phyloP scores from a whole-genome alignment of 2,329 filamentous ascomycete species.

The Thelonectria discophora region DNA sequence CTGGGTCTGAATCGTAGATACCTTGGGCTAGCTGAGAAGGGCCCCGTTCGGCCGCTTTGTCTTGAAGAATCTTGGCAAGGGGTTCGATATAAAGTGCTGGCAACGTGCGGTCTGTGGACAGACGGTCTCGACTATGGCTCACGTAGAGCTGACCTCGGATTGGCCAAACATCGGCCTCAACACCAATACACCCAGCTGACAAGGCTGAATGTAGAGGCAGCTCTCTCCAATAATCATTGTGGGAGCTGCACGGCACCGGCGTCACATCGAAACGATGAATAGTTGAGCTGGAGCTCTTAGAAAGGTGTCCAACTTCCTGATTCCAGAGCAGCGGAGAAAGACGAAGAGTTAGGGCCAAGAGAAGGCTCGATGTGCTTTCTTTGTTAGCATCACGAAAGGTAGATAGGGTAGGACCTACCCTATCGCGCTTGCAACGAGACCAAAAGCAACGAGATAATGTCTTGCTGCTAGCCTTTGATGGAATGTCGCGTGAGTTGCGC shows the following conservation, averaged over 20 bases:
- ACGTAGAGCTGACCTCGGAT: slow-evolving; percentile 65
- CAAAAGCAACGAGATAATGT: background rate
- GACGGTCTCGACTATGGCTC: slow-evolving; percentile 66
- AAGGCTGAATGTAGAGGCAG: slow-evolving; percentile 71
- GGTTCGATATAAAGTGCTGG: slow-evolving; percentile 70
- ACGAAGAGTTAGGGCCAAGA: slow-evolving; percentile 23
- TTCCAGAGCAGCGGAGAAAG: slow-evolving; percentile 20
- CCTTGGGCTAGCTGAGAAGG: slow-evolving; percentile 51
- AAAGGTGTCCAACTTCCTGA: background rate
- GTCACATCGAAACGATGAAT: slow-evolving; percentile 22
- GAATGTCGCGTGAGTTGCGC: background rate
- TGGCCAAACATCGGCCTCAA: slow-evolving; percentile 77
- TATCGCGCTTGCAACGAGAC: slow-evolving; percentile 11
- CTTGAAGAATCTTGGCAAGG: slow-evolving; percentile 65
- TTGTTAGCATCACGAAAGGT: background rate
- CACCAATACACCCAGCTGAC: slow-evolving; percentile 65
- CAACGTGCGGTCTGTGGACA: slow-evolving; percentile 68
- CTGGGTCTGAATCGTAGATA: slow-evolving; percentile 63
- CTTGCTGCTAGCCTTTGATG: background rate
- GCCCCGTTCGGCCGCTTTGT: slow-evolving; percentile 47
- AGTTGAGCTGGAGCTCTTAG: background rate
- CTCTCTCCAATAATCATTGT: slow-evolving; percentile 76
- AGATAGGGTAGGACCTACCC: background rate
- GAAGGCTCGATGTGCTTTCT: slow-evolving; percentile 9
- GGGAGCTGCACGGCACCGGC: slow-evolving; percentile 70